A percentile compares a stretch with the other conserved stretches of the same genome.
Conservation (phyloP, 306 rosid genomes). For the Lupinus albus region DNA sequence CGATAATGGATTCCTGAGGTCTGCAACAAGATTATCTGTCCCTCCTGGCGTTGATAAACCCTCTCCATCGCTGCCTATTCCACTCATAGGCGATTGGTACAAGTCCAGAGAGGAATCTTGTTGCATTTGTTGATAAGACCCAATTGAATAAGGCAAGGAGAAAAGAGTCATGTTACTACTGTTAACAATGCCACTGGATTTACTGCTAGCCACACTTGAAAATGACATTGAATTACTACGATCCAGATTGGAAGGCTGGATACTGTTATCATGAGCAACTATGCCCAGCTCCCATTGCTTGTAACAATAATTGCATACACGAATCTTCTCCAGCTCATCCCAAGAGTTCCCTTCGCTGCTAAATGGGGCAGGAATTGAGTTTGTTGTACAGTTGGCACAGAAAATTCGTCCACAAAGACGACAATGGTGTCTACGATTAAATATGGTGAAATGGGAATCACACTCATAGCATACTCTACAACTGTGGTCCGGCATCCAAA, state of each 20-base stretch:
- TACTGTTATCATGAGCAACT: conserved; percentile 49
- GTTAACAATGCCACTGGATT: conserved; percentile 62
- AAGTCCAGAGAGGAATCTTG: conserved; percentile 53
- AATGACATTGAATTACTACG: conserved; percentile 54
- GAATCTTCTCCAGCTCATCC: conserved; percentile 78
- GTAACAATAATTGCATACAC: conserved; percentile 90
- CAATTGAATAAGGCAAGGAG: conserved; percentile 65
- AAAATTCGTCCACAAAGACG: conserved; percentile 91
- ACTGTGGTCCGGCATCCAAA: conserved; percentile 96
- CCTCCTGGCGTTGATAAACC: conserved; percentile 45
- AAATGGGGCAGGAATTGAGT: conserved; percentile 69
- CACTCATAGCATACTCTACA: conserved; percentile 94
- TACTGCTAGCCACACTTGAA: conserved; percentile 64
- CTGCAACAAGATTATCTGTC: conserved; percentile 55
- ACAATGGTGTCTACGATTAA: conserved; percentile 93
- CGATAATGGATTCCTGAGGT: conserved; percentile 47
- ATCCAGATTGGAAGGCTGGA: conserved; percentile 54
- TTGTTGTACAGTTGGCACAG: conserved; percentile 81
- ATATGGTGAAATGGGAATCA: conserved; percentile 76
- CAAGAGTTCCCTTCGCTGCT: conserved; percentile 41
- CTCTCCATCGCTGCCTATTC: conserved; percentile 48
- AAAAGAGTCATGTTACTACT: conserved; percentile 66
- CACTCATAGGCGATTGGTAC: conserved; percentile 54
- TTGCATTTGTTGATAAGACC: conserved; percentile 55
- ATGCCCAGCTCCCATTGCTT: conserved; percentile 72